Conservation (phyloP, 2,329 filamentous ascomycete species). For the Fusarium nisikadoi region DNA sequence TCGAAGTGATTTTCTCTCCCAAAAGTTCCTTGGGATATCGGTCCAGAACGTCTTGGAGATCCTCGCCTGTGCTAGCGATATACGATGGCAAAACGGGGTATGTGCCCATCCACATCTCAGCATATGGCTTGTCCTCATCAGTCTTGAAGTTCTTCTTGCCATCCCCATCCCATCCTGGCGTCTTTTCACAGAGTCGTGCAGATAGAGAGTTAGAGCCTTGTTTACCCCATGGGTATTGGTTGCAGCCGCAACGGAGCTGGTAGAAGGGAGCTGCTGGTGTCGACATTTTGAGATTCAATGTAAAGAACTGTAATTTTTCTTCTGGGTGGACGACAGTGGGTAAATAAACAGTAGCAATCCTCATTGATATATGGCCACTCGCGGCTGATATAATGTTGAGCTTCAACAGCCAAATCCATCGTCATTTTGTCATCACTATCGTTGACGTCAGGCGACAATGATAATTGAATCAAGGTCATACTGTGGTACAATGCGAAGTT, state of each 20-base stretch:
- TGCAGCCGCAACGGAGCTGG: constrained; percentile 59
- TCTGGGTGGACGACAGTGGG: no score
- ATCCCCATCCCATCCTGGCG: constrained; percentile 58
- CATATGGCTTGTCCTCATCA: constrained; percentile 71
- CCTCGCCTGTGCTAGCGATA: constrained; percentile 69
- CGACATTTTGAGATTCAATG: constrained; percentile 20
- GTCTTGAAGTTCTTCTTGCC: constrained; percentile 64
- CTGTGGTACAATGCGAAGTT: not conserved
- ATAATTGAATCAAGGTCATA: constrained; percentile 1
- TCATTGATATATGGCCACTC: not conserved
- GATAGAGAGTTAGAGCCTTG: constrained; percentile 73
- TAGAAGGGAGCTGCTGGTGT: constrained; percentile 50
- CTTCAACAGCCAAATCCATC: not conserved
- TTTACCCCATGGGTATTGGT: constrained; percentile 78
- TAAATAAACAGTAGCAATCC: no score
- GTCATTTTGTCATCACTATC: constrained; percentile 41
- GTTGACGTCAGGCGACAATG: constrained; percentile 36
- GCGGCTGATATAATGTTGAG: not conserved
- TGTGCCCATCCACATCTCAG: constrained; percentile 80
- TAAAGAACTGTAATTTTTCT: not conserved
- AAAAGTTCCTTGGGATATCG: constrained; percentile 70
- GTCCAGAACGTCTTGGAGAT: constrained; percentile 72
- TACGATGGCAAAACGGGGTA: constrained; percentile 77
- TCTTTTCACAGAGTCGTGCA: constrained; percentile 72
- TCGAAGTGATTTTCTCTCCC: constrained; percentile 68